Conservation (phyloP, 768 basidiomycete species). For the Serendipita sp. region DNA sequence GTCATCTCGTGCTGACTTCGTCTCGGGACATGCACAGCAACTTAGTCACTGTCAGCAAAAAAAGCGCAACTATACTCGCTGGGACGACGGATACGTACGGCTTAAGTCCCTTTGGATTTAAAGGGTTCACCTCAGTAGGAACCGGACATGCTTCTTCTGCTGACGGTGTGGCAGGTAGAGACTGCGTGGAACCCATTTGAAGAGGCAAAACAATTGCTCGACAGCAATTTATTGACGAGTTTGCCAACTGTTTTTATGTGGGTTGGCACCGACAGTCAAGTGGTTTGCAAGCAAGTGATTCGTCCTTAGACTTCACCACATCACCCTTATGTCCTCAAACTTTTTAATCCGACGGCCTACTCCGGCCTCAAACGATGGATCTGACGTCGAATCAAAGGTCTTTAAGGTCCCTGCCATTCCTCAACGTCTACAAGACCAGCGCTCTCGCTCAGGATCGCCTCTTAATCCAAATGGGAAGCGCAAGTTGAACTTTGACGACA, state of each 20-base stretch:
- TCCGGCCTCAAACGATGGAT: conserved; percentile 43
- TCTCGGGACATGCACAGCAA: conserved; percentile 91
- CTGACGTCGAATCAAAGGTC: conserved; percentile 27
- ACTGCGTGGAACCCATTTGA: background rate
- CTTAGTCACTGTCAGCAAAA: conserved; percentile 25
- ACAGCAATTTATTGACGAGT: background rate
- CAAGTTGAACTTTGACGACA: conserved; percentile 12
- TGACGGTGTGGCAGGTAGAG: background rate
- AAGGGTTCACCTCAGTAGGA: conserved; percentile 37
- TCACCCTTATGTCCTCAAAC: background rate
- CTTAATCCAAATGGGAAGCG: conserved; percentile 20
- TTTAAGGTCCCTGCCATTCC: conserved; percentile 51
- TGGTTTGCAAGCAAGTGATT: background rate
- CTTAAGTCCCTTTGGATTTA: conserved; percentile 90
- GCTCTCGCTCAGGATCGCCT: conserved; percentile 36
- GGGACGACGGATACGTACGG: conserved; percentile 42
- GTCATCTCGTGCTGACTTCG: conserved; percentile 81
- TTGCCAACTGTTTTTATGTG: background rate
- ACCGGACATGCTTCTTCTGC: conserved; percentile 9
- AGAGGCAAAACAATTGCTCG: background rate
- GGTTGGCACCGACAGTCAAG: background rate
- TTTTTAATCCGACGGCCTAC: conserved; percentile 76
- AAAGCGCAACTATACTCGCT: background rate
- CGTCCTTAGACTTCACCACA: background rate
- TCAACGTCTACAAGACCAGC: conserved; percentile 35